These are phyloP conservation scores for Clarireedia monteithiana DNA, from an alignment of 2,329 filamentous ascomycete species.

Conservation along the genomic window DNA sequence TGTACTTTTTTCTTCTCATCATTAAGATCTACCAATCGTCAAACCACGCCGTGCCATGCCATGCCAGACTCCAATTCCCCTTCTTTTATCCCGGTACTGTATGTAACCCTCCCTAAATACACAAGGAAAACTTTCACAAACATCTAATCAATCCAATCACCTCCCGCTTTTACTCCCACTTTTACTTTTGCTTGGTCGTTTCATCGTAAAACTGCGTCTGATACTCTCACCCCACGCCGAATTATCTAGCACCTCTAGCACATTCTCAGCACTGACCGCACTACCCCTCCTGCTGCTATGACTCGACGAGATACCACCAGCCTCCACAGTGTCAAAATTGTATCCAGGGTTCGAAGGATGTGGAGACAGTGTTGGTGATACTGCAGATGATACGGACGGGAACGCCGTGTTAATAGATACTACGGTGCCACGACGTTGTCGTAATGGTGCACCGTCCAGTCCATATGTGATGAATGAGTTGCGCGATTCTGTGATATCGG, in stretches of 20 bases:
- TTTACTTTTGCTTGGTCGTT: slow-evolving; percentile 31
- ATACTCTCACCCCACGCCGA: slow-evolving; percentile 93
- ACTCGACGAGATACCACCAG: slow-evolving; percentile 17
- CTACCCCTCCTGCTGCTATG: slow-evolving; percentile 56
- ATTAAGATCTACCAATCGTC: no score
- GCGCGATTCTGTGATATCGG: slow-evolving; percentile 18
- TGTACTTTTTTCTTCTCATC: no score
- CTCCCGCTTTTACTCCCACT: not conserved
- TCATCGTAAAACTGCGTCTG: slow-evolving; percentile 71
- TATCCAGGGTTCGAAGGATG: slow-evolving; percentile 29
- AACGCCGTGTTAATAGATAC: slow-evolving; percentile 5
- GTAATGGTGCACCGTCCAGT: slow-evolving; percentile 20
- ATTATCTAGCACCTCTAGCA: slow-evolving; percentile 78
- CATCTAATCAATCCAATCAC: not conserved
- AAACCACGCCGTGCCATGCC: no score
- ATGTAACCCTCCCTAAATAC: no score
- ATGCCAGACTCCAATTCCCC: no score
- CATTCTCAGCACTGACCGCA: slow-evolving; percentile 65
- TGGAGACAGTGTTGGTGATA: slow-evolving; percentile 19
- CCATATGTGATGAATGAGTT: slow-evolving; percentile 26
- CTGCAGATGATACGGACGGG: slow-evolving; percentile 15
- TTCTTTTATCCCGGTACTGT: no score
- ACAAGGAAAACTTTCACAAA: not conserved
- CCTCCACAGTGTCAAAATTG: slow-evolving; percentile 22
- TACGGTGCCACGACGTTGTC: slow-evolving; percentile 18